These are phyloP conservation scores for Trichoderma simmonsii DNA, from an alignment of 2,329 filamentous ascomycete genomes.

Conservation along the genomic window DNA sequence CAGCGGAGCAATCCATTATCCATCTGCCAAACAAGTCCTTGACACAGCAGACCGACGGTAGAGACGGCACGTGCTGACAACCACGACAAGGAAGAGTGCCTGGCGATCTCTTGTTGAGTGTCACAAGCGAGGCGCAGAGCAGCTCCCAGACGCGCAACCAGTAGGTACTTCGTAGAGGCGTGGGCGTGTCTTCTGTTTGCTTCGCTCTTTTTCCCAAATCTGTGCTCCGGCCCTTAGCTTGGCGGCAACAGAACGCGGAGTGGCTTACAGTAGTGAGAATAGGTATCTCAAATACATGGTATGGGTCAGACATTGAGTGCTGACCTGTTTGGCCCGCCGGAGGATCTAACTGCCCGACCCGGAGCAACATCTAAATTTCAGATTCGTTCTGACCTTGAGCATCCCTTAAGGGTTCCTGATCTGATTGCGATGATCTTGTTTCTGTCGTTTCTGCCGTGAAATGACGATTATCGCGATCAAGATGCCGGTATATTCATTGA, in stretches of 20 bases:
- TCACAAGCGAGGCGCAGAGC: slow-evolving; percentile 13
- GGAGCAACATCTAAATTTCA: not conserved
- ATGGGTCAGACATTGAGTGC: not conserved
- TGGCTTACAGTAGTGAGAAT: not conserved
- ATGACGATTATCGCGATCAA: not conserved
- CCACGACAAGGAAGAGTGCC: not conserved
- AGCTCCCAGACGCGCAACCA: not conserved
- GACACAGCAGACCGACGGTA: not conserved
- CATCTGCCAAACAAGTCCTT: not conserved
- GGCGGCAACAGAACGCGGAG: not conserved
- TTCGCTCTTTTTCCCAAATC: not conserved
- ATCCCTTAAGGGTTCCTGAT: not conserved
- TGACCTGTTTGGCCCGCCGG: slow-evolving; percentile 2
- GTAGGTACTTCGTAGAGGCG: not conserved
- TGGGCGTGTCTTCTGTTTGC: not conserved
- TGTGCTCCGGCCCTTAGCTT: not conserved
- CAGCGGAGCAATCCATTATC: not conserved
- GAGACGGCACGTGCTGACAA: slow-evolving; percentile 3
- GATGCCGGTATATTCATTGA: not conserved
- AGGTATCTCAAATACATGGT: not conserved
- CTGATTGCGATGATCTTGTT: not conserved
- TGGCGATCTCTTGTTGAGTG: not conserved
- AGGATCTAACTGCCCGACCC: slow-evolving; percentile 14
- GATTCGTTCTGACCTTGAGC: not conserved
- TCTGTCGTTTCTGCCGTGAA: not conserved